phyloP scores from a whole-genome alignment of 768 basidiomycete genomes.

The Phaeotremella skinneri region DNA sequence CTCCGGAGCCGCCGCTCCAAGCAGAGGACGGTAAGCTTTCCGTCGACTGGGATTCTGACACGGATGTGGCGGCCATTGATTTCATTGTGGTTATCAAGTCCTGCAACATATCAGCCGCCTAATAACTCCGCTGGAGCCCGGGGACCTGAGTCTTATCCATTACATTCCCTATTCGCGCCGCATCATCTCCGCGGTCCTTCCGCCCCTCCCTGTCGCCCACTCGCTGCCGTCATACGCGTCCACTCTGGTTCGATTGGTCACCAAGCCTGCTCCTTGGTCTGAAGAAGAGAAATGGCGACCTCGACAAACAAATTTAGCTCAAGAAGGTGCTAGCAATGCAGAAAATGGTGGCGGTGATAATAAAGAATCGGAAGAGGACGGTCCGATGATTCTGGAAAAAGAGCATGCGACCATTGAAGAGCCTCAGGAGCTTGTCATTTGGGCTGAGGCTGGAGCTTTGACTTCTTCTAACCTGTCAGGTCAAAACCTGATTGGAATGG shows the following conservation, averaged over 20 bases:
- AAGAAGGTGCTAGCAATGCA: slow-evolving; percentile 3
- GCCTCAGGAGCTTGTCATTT: slow-evolving; percentile 20
- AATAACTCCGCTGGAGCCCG: background rate
- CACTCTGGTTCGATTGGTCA: slow-evolving; percentile 22
- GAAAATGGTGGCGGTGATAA: slow-evolving; percentile 14
- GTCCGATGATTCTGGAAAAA: slow-evolving; percentile 15
- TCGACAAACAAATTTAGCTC: background rate
- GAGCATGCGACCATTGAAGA: slow-evolving; percentile 28
- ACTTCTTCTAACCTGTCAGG: background rate
- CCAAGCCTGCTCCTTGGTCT: slow-evolving; percentile 40
- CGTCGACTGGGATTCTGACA: no score
- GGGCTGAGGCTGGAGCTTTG: slow-evolving; percentile 13
- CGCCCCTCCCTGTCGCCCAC: background rate
- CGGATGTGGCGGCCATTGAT: background rate
- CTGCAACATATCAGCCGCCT: slow-evolving; percentile 1
- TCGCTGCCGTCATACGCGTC: slow-evolving; percentile 7
- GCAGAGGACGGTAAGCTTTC: background rate
- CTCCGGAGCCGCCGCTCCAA: background rate
- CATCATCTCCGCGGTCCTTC: slow-evolving; percentile 12
- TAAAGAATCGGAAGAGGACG: background rate
- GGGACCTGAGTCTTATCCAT: slow-evolving; percentile 14
- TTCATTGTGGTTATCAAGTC: background rate
- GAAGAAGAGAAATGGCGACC: slow-evolving; percentile 33
- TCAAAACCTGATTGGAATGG: slow-evolving; percentile 7
- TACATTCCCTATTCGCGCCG: slow-evolving; percentile 35